Percentiles rank a stretch among this genome's conserved stretches.
These are phyloP conservation scores for Evernia prunastri DNA, from an alignment of 495 filamentous ascomycete species.

Conservation along the genomic window DNA sequence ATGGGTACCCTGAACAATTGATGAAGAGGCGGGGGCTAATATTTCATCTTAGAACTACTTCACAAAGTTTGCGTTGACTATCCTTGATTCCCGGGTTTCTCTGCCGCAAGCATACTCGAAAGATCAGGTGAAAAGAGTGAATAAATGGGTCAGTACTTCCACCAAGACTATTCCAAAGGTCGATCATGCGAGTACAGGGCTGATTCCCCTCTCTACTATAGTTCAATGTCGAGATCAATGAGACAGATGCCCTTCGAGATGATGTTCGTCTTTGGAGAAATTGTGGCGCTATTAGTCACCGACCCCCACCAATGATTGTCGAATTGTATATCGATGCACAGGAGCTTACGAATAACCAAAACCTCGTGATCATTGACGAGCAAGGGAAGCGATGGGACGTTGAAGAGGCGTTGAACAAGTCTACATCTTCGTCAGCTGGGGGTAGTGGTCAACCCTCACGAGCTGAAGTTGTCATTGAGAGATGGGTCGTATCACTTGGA, in stretches of 20 bases:
- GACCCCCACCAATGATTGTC: slow-evolving; percentile 80
- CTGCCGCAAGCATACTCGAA: slow-evolving; percentile 56
- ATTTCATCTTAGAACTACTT: slow-evolving; percentile 67
- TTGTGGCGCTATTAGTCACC: slow-evolving; percentile 66
- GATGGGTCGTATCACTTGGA: slow-evolving; percentile 80
- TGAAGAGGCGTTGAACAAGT: slow-evolving; percentile 66
- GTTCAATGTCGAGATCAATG: slow-evolving; percentile 93
- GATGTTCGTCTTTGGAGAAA: slow-evolving; percentile 72
- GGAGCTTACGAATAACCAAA: slow-evolving; percentile 76
- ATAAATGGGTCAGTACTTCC: slow-evolving; percentile 78
- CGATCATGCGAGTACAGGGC: neutral
- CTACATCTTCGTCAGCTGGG: slow-evolving; percentile 47
- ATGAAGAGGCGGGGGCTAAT: slow-evolving; percentile 13
- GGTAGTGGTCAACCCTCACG: slow-evolving; percentile 38
- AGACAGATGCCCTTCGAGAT: slow-evolving; percentile 77
- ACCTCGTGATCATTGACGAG: slow-evolving; percentile 78
- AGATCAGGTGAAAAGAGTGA: slow-evolving; percentile 58
- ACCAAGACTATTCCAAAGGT: neutral
- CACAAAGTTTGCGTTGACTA: slow-evolving; percentile 78
- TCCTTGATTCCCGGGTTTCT: slow-evolving; percentile 70
- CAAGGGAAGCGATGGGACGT: slow-evolving; percentile 91
- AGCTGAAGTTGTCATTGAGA: slow-evolving; percentile 74
- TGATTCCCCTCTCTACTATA: slow-evolving; percentile 33
- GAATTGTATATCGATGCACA: slow-evolving; percentile 84
- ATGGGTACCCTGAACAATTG: slow-evolving; percentile 12